Evolutionary conservation across 345 rosid species (phyloP), one percentile per base, ranked within the genome.

Genomic region (Lumnitzera racemosa): DNA sequence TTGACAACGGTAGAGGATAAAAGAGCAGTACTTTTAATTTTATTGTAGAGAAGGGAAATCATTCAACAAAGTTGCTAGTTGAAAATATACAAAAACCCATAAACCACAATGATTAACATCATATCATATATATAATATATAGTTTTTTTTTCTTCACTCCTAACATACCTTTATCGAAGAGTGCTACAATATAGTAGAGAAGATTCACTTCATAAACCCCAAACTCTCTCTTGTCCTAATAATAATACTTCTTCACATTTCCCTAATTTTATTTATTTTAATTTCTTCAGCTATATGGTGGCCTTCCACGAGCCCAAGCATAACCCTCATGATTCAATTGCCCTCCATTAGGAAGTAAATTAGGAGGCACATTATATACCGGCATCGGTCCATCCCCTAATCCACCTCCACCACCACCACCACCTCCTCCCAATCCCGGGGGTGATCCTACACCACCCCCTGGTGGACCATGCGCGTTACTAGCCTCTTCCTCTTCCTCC

Each of bases 261-360:
- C 64, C 70, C 10, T 55, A 73, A 11, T 13, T n/a, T 41, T 27
- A 14, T 27, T 62, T 3, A 15, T 12, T 41, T 43, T 10, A 24
- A 10, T 50, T 13, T 31, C 17, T 17, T 56, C 51, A 67, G 55
- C 17, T 58, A 41, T 68, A 68, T 51, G 66, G 14, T 2, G 72
- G 66, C 57, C 66, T 51, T 43, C 72, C 66, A 61, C 56, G 72
- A 56, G 61, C n/a, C 72, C 72, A 68, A 17, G 46, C 72, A 46
- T 55, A 68, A 50, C 47, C 66, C 57, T 68, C 65, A 23, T 61
- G 66, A 56, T 51, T 68, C 62, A 77, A 10, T 52, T 69, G 87
- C 48, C 79, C 85, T 53, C 85, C 89, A 53, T 82, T 89, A 17
- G 87, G 72, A 57, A 81, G 75, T 70, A 85, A 78, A 74, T 80